These are phyloP conservation scores for Hirschioporus abietinus DNA, from an alignment of 768 basidiomycete genomes.

Conservation along the genomic window DNA sequence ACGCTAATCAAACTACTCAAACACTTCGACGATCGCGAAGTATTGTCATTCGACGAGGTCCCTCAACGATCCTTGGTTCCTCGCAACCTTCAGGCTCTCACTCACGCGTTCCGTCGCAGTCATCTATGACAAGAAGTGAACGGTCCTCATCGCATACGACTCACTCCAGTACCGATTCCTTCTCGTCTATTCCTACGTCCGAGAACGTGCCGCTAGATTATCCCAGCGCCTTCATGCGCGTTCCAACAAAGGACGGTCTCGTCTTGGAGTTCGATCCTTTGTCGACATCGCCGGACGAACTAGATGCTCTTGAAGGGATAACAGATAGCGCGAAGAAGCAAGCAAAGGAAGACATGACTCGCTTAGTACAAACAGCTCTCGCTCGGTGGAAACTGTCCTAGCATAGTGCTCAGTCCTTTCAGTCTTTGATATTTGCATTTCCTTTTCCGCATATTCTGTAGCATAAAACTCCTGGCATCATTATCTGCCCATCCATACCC, in stretches of 20 bases:
- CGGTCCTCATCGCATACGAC: constrained; percentile 7
- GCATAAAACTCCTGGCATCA: background rate
- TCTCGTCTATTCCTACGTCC: constrained; percentile 14
- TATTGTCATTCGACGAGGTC: constrained; percentile 58
- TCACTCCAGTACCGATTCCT: constrained; percentile 6
- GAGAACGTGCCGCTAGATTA: background rate
- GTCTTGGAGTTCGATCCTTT: constrained; percentile 84
- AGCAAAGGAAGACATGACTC: constrained; percentile 69
- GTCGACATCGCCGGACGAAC: constrained; percentile 58
- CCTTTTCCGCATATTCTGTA: constrained; percentile 3
- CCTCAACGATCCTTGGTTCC: constrained; percentile 36
- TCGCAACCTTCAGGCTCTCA: constrained; percentile 25
- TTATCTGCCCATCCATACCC: background rate
- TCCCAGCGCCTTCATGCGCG: constrained; percentile 57
- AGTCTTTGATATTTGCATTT: background rate
- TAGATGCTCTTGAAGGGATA: constrained; percentile 75
- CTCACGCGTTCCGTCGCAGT: constrained; percentile 49
- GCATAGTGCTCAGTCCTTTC: background rate
- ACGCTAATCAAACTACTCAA: constrained; percentile 12
- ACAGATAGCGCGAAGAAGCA: constrained; percentile 80
- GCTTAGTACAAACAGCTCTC: constrained; percentile 65
- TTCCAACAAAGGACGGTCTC: constrained; percentile 78
- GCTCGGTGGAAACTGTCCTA: constrained; percentile 66
- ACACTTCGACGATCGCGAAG: constrained; percentile 28
- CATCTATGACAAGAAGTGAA: constrained; percentile 15